phyloP scores from a whole-genome alignment of 1,139 yeast genomes.

The Candida labiduridarum region DNA sequence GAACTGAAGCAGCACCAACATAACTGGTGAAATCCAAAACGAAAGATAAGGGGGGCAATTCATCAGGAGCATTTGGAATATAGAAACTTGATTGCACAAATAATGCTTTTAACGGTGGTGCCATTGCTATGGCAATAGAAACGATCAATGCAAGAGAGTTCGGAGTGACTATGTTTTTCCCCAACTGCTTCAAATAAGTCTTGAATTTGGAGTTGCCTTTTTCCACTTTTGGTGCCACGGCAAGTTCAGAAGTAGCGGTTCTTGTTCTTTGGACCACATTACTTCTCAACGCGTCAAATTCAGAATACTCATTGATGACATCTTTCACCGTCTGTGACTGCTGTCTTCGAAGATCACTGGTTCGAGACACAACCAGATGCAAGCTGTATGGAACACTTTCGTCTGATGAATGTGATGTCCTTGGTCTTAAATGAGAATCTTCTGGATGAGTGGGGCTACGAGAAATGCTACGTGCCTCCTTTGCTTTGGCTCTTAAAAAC shows the following conservation, averaged over 20 bases:
- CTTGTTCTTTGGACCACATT: constrained; percentile 14
- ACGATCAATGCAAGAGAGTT: constrained; percentile 66
- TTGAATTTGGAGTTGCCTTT: constrained; percentile 11
- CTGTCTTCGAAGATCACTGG: constrained; percentile 41
- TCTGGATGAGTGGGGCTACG: not conserved
- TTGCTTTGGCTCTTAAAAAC: constrained; percentile 19
- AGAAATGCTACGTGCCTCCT: not conserved
- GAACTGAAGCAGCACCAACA: constrained; percentile 87
- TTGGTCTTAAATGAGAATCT: constrained; percentile 11
- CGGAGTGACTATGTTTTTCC: constrained; percentile 68
- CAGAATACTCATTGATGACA: constrained; percentile 63
- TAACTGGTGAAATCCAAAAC: constrained; percentile 78
- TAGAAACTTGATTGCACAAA: constrained; percentile 50
- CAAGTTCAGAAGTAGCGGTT: constrained; percentile 15
- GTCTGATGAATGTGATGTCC: constrained; percentile 15
- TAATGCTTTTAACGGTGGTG: constrained; percentile 83
- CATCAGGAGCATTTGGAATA: constrained; percentile 76
- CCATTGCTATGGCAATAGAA: constrained; percentile 69
- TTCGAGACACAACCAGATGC: constrained; percentile 26
- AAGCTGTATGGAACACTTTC: constrained; percentile 16
- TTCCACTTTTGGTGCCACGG: constrained; percentile 8
- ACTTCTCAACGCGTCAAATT: constrained; percentile 39
- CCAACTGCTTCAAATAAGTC: constrained; percentile 16
- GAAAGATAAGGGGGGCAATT: constrained; percentile 79
- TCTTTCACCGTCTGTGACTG: constrained; percentile 57